Conservation (phyloP, 768 basidiomycete species). For the button mushroom (Agaricus bisporus) region DNA sequence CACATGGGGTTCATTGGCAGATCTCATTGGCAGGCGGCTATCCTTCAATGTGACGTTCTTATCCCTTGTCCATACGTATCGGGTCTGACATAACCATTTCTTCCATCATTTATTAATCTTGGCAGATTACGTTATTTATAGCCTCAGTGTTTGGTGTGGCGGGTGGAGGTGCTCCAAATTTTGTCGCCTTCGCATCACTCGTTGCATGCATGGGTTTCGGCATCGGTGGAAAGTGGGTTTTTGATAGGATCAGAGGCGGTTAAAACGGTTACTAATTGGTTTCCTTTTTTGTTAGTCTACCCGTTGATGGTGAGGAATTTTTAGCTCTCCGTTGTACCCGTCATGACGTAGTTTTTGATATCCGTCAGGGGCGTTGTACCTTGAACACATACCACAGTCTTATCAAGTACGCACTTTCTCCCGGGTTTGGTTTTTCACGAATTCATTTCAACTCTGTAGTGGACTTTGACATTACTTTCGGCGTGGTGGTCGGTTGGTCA, state of each 20-base stretch:
- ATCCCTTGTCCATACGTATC: neutral
- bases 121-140: constrained; percentile 62
- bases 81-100: neutral
- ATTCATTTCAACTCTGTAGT: neutral
- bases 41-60: constrained; percentile 32
- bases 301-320: constrained; percentile 30
- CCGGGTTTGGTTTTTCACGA: neutral
- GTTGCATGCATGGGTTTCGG: constrained; percentile 58
- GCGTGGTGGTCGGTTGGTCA: neutral
- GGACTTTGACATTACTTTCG: neutral
- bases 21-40: constrained; percentile 39
- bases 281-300: neutral
- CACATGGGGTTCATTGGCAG: constrained; percentile 43
- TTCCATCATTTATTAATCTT: neutral
- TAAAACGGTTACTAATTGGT: neutral
- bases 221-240: constrained; percentile 43
- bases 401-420: constrained; percentile 3
- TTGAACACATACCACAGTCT: constrained; percentile 7
- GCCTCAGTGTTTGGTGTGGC: constrained; percentile 60
- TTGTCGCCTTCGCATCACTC: constrained; percentile 42
- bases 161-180: constrained; percentile 54
- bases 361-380: constrained; percentile 5
- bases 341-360: neutral
- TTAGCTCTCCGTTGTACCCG: constrained; percentile 4
- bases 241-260: neutral